phyloP scores from a whole-genome alignment of 768 basidiomycete species.

The Gloeopeniophorella convolvens region DNA sequence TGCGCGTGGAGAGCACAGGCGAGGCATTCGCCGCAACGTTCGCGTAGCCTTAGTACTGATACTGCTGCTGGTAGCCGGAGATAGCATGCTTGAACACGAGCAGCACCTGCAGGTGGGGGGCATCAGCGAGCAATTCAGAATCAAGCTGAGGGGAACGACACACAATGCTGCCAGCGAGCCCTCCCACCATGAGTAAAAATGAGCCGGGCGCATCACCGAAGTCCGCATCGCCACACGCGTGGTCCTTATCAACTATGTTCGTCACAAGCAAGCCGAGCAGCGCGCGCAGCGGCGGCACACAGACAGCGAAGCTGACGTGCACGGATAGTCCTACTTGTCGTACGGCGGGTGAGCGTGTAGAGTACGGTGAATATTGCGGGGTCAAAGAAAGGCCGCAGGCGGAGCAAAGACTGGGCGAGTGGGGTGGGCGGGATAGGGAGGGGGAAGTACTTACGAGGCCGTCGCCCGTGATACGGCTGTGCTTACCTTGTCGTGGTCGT shows the following conservation, averaged over 20 bases:
- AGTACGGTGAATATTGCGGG: slow-evolving; percentile 86
- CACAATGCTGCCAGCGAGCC: slow-evolving; percentile 94
- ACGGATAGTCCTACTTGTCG: slow-evolving; percentile 63
- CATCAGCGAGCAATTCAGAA: background rate
- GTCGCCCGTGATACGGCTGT: slow-evolving; percentile 79
- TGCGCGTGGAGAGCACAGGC: slow-evolving; percentile 80
- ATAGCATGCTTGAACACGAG: slow-evolving; percentile 88
- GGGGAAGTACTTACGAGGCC: slow-evolving; percentile 63
- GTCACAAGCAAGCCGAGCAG: slow-evolving; percentile 88
- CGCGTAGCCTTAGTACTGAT: slow-evolving; percentile 87
- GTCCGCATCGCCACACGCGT: slow-evolving; percentile 70
- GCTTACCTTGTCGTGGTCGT: slow-evolving; percentile 40
- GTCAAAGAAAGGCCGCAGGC: slow-evolving; percentile 93
- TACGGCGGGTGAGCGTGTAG: slow-evolving; percentile 75
- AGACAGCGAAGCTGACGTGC: slow-evolving; percentile 90
- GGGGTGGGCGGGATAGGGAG: background rate
- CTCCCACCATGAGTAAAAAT: slow-evolving; percentile 96
- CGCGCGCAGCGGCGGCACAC: slow-evolving; percentile 94
- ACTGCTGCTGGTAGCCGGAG: slow-evolving; percentile 62
- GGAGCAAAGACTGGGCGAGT: slow-evolving; percentile 75
- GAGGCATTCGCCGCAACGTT: slow-evolving; percentile 89
- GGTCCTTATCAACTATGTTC: slow-evolving; percentile 92
- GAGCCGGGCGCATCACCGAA: slow-evolving; percentile 73
- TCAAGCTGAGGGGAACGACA: slow-evolving; percentile 32
- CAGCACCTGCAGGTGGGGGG: slow-evolving; percentile 52